Evolutionary conservation across 164 flowering plant species (phyloP).

Genomic region (Hamamelis virginiana): DNA sequence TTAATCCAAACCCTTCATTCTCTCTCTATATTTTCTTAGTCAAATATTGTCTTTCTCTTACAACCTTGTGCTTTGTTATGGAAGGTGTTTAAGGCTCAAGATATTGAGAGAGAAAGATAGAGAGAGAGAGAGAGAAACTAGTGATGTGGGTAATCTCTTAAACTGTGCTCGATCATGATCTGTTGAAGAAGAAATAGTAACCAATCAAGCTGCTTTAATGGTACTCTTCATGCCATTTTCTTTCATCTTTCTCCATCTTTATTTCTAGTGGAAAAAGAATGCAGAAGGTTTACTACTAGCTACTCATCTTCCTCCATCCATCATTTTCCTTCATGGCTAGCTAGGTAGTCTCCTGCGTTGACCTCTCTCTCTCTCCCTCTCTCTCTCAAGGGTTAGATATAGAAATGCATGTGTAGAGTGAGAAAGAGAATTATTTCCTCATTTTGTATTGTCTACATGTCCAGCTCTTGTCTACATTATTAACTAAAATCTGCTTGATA

Average conservation of each 20-base stretch:
- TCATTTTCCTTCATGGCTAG: conserved; percentile 9
- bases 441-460: conserved; percentile 4
- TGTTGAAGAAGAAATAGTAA: neutral
- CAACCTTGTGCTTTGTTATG: conserved; percentile 1
- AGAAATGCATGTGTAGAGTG: neutral
- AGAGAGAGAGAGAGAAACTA: too few relatives aligned
- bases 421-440: neutral
- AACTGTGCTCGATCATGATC: neutral
- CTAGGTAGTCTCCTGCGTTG: conserved; percentile 11
- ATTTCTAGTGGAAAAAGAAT: conserved; percentile 5
- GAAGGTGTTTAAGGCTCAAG: conserved; percentile 10
- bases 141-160: conserved; percentile 13
- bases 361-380: conserved; percentile 5
- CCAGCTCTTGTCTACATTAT: conserved; percentile 12
- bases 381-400: neutral
- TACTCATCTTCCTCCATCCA: conserved; percentile 7
- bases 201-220: neutral
- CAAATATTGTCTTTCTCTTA: too few relatives aligned
- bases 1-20: neutral
- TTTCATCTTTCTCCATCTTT: conserved; percentile 14
- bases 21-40: conserved; percentile 7
- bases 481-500: conserved; percentile 1
- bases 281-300: conserved; percentile 1
- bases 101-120: neutral
- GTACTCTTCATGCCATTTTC: conserved; percentile 14